A percentile compares a stretch with the other conserved stretches of the same genome.
These are phyloP conservation scores for Entomortierella lignicola DNA, from an alignment of 192 early-diverging fungal genomes.

Conservation along the genomic window DNA sequence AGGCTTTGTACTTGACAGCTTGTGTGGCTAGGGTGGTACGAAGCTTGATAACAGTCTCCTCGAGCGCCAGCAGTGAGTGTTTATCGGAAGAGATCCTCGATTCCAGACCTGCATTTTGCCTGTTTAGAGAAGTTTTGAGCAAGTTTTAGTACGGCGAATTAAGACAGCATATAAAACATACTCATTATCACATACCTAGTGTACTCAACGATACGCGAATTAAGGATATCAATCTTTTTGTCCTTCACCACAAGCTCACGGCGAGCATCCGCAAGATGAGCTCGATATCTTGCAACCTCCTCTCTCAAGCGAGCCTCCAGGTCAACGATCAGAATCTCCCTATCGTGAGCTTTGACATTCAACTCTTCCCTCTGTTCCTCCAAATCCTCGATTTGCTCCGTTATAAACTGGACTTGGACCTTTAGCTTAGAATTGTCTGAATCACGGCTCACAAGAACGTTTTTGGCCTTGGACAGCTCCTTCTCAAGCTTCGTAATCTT, in stretches of 20 bases:
- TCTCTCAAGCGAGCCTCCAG: constrained; percentile 6
- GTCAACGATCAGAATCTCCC: constrained; percentile 4
- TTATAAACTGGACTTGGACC: constrained; percentile 4
- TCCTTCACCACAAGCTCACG: constrained; percentile 16
- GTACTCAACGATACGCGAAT: constrained; percentile 14
- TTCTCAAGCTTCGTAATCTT: constrained; percentile 17
- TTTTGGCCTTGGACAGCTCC: no score
- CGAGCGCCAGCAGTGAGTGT: background rate
- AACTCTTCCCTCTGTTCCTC: constrained; percentile 13
- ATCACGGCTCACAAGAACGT: constrained; percentile 8
- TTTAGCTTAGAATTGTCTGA: constrained; percentile 9
- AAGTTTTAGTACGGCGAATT: no score
- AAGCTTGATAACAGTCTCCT: constrained; percentile 10
- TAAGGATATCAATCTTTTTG: constrained; percentile 21
- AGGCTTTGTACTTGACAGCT: constrained; percentile 18
- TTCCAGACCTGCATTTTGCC: constrained; percentile 13
- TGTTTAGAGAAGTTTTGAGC: constrained; percentile 2
- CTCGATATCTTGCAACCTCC: constrained; percentile 2
- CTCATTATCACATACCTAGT: no score
- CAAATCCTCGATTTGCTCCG: constrained; percentile 7
- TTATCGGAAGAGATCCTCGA: constrained; percentile 3
- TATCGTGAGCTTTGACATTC: background rate
- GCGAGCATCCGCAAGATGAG: constrained; percentile 3
- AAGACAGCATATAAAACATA: no score
- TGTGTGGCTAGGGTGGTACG: constrained; percentile 8